These are phyloP conservation scores for Apiospora aurea DNA, from an alignment of 2,329 filamentous ascomycete species.

Conservation along the genomic window DNA sequence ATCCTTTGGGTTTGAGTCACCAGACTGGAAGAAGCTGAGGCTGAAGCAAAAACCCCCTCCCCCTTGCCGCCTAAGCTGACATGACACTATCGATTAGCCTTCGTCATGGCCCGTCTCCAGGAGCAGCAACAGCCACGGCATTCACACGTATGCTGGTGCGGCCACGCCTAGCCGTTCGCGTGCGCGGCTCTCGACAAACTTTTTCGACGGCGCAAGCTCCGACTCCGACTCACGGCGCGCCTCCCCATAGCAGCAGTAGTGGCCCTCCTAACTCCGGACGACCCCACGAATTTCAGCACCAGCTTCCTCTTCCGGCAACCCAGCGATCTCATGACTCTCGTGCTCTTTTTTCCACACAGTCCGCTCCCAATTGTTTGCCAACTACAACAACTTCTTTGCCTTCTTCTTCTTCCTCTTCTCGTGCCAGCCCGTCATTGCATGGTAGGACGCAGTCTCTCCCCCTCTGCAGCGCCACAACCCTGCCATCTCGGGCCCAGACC, in stretches of 20 bases:
- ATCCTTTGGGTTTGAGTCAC: conserved; percentile 3
- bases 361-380: background rate
- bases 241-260: background rate
- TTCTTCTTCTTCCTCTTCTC: background rate
- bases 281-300: conserved; percentile 7
- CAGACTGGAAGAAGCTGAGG: background rate
- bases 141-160: conserved; percentile 8
- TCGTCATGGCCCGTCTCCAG: conserved; percentile 15
- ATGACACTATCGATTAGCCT: conserved; percentile 23
- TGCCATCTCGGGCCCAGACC: conserved; percentile 7
- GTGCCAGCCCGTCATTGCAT: background rate
- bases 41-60: background rate
- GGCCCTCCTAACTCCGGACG: conserved; percentile 8
- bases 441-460: background rate
- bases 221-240: conserved; percentile 10
- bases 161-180: background rate
- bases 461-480: background rate
- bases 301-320: conserved; percentile 17
- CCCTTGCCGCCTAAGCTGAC: background rate
- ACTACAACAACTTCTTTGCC: background rate
- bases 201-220: conserved; percentile 16
- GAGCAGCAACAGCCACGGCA: background rate
- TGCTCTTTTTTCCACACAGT: background rate
- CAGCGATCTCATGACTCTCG: conserved; percentile 10
- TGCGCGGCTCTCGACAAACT: conserved; percentile 16